Evolutionary conservation across 768 basidiomycete species (phyloP).

Genomic region (Pleurotus platypus): DNA sequence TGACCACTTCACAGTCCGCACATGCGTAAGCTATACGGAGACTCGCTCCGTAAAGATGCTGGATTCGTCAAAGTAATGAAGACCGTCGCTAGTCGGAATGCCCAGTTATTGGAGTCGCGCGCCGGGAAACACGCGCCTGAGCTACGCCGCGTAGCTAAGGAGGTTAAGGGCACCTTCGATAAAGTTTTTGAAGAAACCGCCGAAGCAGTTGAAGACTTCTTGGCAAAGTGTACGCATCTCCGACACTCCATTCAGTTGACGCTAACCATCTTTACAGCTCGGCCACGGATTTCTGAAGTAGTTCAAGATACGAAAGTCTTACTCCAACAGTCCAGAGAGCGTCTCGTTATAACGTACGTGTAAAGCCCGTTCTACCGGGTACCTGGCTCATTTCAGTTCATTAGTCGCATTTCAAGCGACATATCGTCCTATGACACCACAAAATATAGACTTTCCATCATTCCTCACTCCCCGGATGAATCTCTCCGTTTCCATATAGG

Average conservation of each 20-base stretch:
- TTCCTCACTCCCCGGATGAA: constrained; percentile 46
- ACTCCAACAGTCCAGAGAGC: constrained; percentile 86
- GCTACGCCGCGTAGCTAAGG: constrained; percentile 73
- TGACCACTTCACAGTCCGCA: constrained; percentile 66
- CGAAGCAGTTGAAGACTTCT: constrained; percentile 89
- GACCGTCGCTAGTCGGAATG: constrained; percentile 83
- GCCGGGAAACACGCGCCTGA: constrained; percentile 84
- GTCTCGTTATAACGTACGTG: constrained; percentile 86
- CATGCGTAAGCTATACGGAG: constrained; percentile 95
- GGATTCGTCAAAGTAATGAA: constrained; percentile 99
- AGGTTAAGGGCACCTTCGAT: constrained; percentile 92
- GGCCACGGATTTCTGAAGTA: constrained; percentile 83
- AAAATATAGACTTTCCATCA: constrained; percentile 70
- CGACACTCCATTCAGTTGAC: constrained; percentile 6
- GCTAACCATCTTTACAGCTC: constrained; percentile 45
- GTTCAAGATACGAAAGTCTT: constrained; percentile 91
- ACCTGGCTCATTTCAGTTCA: constrained; percentile 4
- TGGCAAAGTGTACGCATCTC: constrained; percentile 75
- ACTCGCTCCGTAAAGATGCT: constrained; percentile 90
- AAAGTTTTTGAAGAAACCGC: constrained; percentile 95
- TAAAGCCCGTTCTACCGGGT: neutral
- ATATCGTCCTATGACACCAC: constrained; percentile 74
- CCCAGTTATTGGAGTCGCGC: constrained; percentile 65
- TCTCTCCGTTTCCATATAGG: constrained; percentile 79
- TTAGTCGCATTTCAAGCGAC: constrained; percentile 79